Evolutionary conservation across 2,329 filamentous ascomycete species (phyloP).

Genomic region (Grosmannia huntii): DNA sequence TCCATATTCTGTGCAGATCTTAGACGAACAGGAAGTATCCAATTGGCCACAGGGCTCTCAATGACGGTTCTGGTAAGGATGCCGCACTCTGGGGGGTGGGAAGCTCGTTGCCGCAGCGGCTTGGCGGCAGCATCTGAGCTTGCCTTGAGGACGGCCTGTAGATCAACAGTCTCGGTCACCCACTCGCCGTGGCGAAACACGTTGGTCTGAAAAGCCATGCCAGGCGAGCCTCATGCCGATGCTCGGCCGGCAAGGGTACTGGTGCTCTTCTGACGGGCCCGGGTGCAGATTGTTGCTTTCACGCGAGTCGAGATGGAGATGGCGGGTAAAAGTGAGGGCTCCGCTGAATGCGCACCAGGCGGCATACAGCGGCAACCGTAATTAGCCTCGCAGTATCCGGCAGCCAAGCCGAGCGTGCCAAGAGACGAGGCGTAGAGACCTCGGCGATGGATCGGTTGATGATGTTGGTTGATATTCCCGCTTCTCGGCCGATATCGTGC

Average conservation of each 20-base stretch:
- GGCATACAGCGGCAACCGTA: not conserved
- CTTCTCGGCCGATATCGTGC: not conserved
- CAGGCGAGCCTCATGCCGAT: constrained; percentile 1
- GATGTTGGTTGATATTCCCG: not conserved
- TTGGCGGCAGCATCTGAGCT: constrained; percentile 18
- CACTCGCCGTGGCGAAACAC: constrained; percentile 41
- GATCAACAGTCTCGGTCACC: constrained; percentile 40
- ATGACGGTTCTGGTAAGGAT: constrained; percentile 69
- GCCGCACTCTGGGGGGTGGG: constrained; percentile 45
- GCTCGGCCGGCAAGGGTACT: not conserved
- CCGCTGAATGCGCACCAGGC: not conserved
- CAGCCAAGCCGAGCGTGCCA: not conserved
- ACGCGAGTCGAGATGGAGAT: not conserved
- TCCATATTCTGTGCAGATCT: constrained; percentile 61
- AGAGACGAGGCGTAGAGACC: not conserved
- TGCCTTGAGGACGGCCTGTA: constrained; percentile 28
- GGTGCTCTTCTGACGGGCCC: not conserved
- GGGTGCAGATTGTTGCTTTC: not conserved
- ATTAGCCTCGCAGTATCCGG: not conserved
- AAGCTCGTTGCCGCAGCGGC: constrained; percentile 17
- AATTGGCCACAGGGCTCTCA: constrained; percentile 61
- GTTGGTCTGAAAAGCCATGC: constrained; percentile 42
- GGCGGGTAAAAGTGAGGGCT: not conserved
- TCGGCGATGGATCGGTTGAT: not conserved
- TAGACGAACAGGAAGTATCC: constrained; percentile 68